Evolutionary conservation across 1,284 basidiomycete genomes (phyloP).

Genomic region (Ustilago lituana): DNA sequence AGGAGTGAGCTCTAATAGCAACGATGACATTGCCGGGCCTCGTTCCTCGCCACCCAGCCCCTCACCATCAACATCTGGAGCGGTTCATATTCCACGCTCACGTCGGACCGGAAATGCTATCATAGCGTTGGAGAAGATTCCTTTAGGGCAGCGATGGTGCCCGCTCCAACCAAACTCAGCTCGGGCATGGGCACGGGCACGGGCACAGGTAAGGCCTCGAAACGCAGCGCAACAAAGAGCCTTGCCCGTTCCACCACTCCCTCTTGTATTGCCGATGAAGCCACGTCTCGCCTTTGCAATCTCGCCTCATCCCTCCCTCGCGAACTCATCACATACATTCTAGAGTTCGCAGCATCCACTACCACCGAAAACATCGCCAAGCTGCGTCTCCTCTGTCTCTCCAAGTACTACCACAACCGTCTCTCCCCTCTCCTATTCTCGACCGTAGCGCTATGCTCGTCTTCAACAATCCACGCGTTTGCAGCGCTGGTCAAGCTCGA

Average conservation of each 20-base stretch:
- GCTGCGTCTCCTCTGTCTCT: constrained; percentile 40
- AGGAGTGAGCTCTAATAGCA: too few species aligned
- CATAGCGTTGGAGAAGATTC: background rate
- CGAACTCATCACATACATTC: constrained; percentile 43
- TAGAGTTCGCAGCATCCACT: constrained; percentile 31
- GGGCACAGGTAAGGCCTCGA: constrained; percentile 24
- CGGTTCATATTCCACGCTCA: too few species aligned
- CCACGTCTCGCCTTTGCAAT: constrained; percentile 11
- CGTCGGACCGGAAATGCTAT: constrained; percentile 4
- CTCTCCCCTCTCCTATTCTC: constrained; percentile 45
- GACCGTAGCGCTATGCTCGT: constrained; percentile 35
- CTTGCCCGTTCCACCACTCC: background rate
- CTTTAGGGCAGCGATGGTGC: constrained; percentile 24
- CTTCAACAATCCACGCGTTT: constrained; percentile 42
- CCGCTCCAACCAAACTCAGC: constrained; percentile 31
- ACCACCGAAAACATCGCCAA: constrained; percentile 14
- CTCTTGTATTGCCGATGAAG: constrained; percentile 10
- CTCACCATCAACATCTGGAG: too few species aligned
- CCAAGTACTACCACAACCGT: constrained; percentile 28
- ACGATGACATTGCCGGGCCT: background rate
- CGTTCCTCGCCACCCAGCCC: constrained; percentile 5
- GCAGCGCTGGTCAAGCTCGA: constrained; percentile 29
- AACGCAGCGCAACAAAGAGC: constrained; percentile 3
- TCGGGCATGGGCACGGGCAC: background rate
- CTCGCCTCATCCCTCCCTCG: constrained; percentile 39